Evolutionary conservation across 106 monocot genomes (phyloP).

Genomic region (Alisma plantagoaquatica): DNA sequence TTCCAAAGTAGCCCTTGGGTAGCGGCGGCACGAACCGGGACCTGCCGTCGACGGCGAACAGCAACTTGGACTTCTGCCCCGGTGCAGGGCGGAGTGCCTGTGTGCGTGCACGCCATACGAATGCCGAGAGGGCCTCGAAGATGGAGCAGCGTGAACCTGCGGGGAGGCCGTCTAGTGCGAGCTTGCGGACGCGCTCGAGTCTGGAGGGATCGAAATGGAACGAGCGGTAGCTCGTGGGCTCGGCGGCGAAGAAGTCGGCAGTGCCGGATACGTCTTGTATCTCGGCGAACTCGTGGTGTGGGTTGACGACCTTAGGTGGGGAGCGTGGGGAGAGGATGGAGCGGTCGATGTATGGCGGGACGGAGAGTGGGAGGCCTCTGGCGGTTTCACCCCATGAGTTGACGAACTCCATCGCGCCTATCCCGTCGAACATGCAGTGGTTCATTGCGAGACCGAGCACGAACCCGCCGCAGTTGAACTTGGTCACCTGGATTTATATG

Average conservation of each 20-base stretch:
- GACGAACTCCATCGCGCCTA: constrained; percentile 82
- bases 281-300: constrained; percentile 58
- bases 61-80: constrained; percentile 56
- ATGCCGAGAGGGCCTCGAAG: constrained; percentile 59
- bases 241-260: no score
- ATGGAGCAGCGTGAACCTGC: constrained; percentile 27
- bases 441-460: constrained; percentile 67
- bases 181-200: constrained; percentile 24
- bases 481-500: constrained; percentile 41
- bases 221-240: no score
- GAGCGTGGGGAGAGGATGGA: constrained; percentile 31
- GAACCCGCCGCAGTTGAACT: constrained; percentile 78
- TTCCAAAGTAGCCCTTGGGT: constrained; percentile 73
- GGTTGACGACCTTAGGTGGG: constrained; percentile 35
- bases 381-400: constrained; percentile 78
- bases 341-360: constrained; percentile 58
- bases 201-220: constrained; percentile 49
- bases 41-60: constrained; percentile 77
- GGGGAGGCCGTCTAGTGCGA: constrained; percentile 19
- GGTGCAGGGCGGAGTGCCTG: constrained; percentile 28
- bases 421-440: constrained; percentile 89
- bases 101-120: constrained; percentile 66
- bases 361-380: constrained; percentile 32
- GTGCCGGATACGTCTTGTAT: constrained; percentile 48
- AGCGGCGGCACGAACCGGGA: constrained; percentile 51